Base-by-base conservation (phyloP, 345 rosid genomes). In the Syzygium oleosum region DNA sequence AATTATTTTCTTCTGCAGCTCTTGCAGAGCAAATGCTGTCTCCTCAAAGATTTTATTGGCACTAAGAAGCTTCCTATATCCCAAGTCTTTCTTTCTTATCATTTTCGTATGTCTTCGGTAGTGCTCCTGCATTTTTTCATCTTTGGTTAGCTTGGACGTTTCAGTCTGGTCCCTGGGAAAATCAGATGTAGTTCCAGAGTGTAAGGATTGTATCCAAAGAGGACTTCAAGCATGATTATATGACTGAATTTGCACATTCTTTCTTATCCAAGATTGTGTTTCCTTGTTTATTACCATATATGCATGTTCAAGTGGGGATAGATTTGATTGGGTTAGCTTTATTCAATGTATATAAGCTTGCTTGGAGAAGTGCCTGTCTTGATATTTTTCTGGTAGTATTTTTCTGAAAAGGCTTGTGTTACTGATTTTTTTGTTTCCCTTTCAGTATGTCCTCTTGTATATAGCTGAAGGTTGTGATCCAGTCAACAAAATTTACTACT, bases 401-500 rank as follows among this genome's bases (percentile, higher is more conserved):
- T 34, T 34, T 73, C 80, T 73, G 80, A 73, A 73, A 73, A 19
- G 21, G 80, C 7, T 52, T 15, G 41, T 38, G 41, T 38, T 84
- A n/a, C n/a, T 90, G 65, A 87, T 63, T 86, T 3, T 61, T 85
- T 38, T 31, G 78, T 84, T 84, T 80, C 43, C 54, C 46, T 38
- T 92, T 91, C 95, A 98, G 99, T 95, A 94, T 90, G 91, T 98
- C 87, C 91, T 98, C 87, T 89, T 98, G 86, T 51, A 85, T 43
- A 90, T 91, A 61, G 85, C 34, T 2, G 98, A 96, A 91, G 91
- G 91, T 79, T 93, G 97, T 90, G 98, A 93, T 90, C 98, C 98
- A 4, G 94, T 93, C 63, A 96, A 98, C 92, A 96, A 98, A 91
- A 89, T 98, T 10, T 96, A 93, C 89, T 90, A 94, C 87, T 96